phyloP scores from a whole-genome alignment of 768 basidiomycete genomes.

The Naganishia vishniacii region DNA sequence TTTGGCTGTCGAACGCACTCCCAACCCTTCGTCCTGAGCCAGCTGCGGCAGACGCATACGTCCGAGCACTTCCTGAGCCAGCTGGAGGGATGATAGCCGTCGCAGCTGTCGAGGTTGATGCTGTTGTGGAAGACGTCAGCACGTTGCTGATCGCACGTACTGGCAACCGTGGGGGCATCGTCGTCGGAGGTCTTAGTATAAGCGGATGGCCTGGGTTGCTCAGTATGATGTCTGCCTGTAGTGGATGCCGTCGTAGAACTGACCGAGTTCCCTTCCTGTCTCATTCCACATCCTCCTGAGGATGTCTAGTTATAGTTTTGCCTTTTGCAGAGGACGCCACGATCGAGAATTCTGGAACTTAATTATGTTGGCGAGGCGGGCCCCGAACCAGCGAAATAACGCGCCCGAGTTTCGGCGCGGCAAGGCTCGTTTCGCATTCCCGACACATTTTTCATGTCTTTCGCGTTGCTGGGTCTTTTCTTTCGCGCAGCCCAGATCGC shows the following conservation, averaged over 20 bases:
- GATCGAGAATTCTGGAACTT: conserved; percentile 13
- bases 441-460: too few species aligned
- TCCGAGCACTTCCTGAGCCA: neutral
- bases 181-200: too few species aligned
- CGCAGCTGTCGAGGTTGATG: neutral
- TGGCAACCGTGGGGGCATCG: conserved; percentile 13
- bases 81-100: neutral
- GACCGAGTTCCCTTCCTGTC: neutral
- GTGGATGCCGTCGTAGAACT: too few species aligned
- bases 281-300: neutral
- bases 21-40: neutral
- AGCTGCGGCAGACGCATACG: neutral
- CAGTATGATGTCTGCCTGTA: too few species aligned
- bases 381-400: too few species aligned
- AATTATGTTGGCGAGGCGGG: neutral
- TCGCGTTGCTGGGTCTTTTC: too few species aligned
- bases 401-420: too few species aligned
- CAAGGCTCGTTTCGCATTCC: too few species aligned
- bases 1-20: neutral
- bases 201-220: too few species aligned
- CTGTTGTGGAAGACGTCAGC: conserved; percentile 1
- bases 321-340: neutral
- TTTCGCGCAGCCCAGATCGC: too few species aligned
- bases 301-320: conserved; percentile 4
- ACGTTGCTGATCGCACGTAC: conserved; percentile 18